phyloP scores from a whole-genome alignment of 2,329 filamentous ascomycete genomes.

The Colletotrichum eleusines region DNA sequence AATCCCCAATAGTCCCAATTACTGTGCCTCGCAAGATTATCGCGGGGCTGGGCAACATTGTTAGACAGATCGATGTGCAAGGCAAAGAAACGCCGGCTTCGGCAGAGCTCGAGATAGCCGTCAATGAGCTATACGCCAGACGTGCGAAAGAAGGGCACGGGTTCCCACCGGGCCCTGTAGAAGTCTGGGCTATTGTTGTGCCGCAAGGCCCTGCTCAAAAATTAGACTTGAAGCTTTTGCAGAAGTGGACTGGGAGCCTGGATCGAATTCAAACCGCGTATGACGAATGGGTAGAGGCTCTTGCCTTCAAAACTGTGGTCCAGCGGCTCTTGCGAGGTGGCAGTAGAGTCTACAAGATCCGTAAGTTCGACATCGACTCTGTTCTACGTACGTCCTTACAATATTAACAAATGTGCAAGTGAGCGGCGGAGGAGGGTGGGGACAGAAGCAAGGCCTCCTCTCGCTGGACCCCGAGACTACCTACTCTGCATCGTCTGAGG shows the following conservation, averaged over 20 bases:
- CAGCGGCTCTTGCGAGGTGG: constrained; percentile 42
- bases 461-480: constrained; percentile 79
- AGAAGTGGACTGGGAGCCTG: constrained; percentile 6
- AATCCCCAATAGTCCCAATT: constrained; percentile 68
- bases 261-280: constrained; percentile 18
- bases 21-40: constrained; percentile 72
- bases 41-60: constrained; percentile 82
- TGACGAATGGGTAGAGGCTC: constrained; percentile 30
- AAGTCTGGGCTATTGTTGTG: constrained; percentile 80
- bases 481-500: constrained; percentile 60
- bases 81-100: constrained; percentile 71
- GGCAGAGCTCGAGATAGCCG: constrained; percentile 75
- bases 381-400: not conserved
- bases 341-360: constrained; percentile 57
- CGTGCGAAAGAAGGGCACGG: constrained; percentile 51
- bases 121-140: constrained; percentile 68
- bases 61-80: constrained; percentile 70
- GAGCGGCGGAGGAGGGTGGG: constrained; percentile 89
- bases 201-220: constrained; percentile 54
- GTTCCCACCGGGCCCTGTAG: constrained; percentile 60
- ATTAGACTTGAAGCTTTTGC: not conserved
- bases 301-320: constrained; percentile 33
- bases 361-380: constrained; percentile 51
- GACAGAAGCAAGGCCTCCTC: constrained; percentile 80
- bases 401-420: constrained; percentile 58